phyloP scores from a whole-genome alignment of 306 rosid genomes.

The Sicyos edulis region DNA sequence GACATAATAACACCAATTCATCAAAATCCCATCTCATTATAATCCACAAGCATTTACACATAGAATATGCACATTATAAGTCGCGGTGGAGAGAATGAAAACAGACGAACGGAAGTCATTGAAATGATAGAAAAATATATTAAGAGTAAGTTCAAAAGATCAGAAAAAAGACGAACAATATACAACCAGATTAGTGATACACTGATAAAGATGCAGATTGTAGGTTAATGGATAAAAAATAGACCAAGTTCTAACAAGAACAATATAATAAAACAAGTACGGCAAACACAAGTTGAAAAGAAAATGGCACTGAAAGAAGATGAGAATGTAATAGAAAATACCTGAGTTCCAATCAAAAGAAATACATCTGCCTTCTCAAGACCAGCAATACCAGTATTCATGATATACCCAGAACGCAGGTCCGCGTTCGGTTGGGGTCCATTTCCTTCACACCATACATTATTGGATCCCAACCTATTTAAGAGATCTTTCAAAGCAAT shows the following conservation, averaged over 20 bases:
- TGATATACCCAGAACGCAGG: constrained; percentile 82
- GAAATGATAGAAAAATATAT: neutral
- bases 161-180: neutral
- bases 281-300: constrained; percentile 16
- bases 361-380: constrained; percentile 93
- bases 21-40: neutral
- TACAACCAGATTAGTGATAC: neutral
- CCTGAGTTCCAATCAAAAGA: constrained; percentile 97
- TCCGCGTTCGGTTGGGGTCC: constrained; percentile 61
- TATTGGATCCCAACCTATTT: constrained; percentile 82
- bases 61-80: neutral
- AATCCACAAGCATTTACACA: neutral
- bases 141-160: neutral
- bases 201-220: neutral
- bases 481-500: constrained; percentile 86
- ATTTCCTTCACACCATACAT: constrained; percentile 92
- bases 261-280: neutral
- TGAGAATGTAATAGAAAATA: constrained; percentile 27
- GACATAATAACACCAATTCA: neutral
- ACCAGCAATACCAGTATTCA: constrained; percentile 80
- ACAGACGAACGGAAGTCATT: neutral
- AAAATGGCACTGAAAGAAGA: constrained; percentile 13
- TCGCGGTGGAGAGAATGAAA: neutral
- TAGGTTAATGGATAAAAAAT: neutral
- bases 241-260: neutral